A percentile compares a stretch with the other conserved stretches of the same genome.
Conservation (phyloP, 75 land plant genomes). For the Picea glauca region DNA sequence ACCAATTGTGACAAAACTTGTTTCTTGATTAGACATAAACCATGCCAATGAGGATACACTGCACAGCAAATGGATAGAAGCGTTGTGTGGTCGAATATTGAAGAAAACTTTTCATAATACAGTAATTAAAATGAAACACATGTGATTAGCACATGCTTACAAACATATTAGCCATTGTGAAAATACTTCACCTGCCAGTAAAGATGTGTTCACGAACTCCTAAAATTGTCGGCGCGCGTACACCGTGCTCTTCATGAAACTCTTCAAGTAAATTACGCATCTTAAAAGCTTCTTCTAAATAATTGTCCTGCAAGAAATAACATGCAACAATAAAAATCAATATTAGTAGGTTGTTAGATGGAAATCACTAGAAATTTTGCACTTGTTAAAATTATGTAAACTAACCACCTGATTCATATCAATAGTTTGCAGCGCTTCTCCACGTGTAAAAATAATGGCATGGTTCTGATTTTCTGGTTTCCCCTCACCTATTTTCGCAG, state of each 20-base stretch:
- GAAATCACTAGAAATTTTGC: neutral
- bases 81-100: neutral
- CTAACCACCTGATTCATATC: constrained; percentile 94
- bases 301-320: constrained; percentile 67
- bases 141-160: neutral
- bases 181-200: constrained; percentile 77
- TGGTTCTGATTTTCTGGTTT: constrained; percentile 99
- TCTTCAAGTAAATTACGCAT: constrained; percentile 97
- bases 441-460: constrained; percentile 95
- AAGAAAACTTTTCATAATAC: constrained; percentile 1
- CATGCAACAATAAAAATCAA: constrained; percentile 4
- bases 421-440: constrained; percentile 94
- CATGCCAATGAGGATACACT: constrained; percentile 97
- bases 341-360: neutral
- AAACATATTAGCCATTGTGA: neutral
- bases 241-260: constrained; percentile 88
- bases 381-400: neutral
- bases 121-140: neutral
- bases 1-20: constrained; percentile 97
- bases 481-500: constrained; percentile 90
- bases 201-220: constrained; percentile 98
- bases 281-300: constrained; percentile 96
- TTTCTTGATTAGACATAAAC: constrained; percentile 98
- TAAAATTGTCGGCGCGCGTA: constrained; percentile 78
- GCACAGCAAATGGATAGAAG: constrained; percentile 17